These are phyloP conservation scores for Ganoderma multipileum DNA, from an alignment of 1,284 basidiomycete species.

Conservation along the genomic window DNA sequence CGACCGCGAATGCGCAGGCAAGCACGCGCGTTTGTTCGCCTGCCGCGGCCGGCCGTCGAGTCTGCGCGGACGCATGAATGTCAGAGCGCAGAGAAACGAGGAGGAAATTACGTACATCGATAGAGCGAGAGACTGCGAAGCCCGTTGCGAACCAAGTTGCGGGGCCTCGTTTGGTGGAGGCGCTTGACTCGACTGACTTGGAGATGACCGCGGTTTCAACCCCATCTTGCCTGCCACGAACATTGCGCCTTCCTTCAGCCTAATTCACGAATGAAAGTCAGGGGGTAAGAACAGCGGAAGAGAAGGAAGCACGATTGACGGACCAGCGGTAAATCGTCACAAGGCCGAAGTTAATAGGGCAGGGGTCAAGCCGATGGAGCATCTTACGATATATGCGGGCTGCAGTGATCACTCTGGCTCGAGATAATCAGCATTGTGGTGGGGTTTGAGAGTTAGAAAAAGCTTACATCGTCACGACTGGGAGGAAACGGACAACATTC, in stretches of 20 bases:
- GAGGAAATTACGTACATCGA: neutral
- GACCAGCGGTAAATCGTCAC: neutral
- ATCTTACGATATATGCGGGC: conserved; percentile 22
- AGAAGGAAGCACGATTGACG: neutral
- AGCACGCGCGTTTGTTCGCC: conserved; percentile 1
- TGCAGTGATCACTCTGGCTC: conserved; percentile 8
- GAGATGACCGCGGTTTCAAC: neutral
- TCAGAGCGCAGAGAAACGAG: neutral
- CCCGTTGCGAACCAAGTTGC: neutral
- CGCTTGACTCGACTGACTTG: neutral
- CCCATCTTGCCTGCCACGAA: neutral
- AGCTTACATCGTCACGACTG: conserved; percentile 16
- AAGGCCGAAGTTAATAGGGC: conserved; percentile 6
- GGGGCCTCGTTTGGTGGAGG: neutral
- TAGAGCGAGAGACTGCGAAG: neutral
- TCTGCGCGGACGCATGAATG: neutral
- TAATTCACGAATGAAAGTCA: neutral
- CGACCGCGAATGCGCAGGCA: conserved; percentile 19
- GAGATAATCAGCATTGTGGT: neutral
- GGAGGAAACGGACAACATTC: neutral
- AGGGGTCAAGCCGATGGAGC: conserved; percentile 10
- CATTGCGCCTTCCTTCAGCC: neutral
- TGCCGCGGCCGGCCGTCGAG: neutral
- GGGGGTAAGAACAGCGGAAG: neutral
- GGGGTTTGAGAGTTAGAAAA: neutral